A percentile compares a stretch with the other conserved stretches of the same genome.
Evolutionary conservation across 2,329 filamentous ascomycete genomes (phyloP).

Genomic region (Aspergillus novoparasiticus): DNA sequence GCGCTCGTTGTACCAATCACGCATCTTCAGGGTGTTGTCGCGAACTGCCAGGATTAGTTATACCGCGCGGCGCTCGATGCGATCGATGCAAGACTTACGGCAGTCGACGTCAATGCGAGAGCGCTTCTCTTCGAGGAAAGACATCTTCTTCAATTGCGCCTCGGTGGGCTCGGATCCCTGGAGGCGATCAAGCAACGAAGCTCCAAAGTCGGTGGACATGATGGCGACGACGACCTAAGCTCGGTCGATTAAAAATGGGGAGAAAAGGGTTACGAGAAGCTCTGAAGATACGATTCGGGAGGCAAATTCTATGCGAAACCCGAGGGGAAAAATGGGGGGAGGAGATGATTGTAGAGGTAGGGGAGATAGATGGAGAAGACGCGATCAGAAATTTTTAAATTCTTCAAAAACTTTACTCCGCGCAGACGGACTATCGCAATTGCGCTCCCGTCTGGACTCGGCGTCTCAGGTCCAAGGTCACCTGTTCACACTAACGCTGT

Average conservation of each 20-base stretch:
- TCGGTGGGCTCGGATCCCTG: background rate
- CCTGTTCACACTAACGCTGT: background rate
- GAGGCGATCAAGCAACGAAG: background rate
- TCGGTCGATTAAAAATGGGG: background rate
- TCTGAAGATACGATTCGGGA: background rate
- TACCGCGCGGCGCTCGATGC: background rate
- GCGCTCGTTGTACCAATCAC: slow-evolving; percentile 76
- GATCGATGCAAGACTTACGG: slow-evolving; percentile 6
- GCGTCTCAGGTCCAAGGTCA: background rate
- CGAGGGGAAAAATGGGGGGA: background rate
- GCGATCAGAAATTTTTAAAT: slow-evolving; percentile 1
- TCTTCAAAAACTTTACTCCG: slow-evolving; percentile 7
- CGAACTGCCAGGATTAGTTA: slow-evolving; percentile 59
- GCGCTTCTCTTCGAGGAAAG: slow-evolving; percentile 4
- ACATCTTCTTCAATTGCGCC: background rate
- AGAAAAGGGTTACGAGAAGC: background rate
- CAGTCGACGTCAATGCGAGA: background rate
- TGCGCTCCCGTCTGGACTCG: slow-evolving; percentile 3
- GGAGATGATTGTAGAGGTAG: background rate
- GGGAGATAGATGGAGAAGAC: slow-evolving; percentile 1
- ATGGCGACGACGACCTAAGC: background rate
- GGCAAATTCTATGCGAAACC: background rate
- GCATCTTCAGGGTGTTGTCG: slow-evolving; percentile 68
- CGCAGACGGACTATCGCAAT: slow-evolving; percentile 1
- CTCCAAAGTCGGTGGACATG: background rate